Base-by-base conservation (phyloP, 140 eudicot genomes). In the Cichorium intybus region DNA sequence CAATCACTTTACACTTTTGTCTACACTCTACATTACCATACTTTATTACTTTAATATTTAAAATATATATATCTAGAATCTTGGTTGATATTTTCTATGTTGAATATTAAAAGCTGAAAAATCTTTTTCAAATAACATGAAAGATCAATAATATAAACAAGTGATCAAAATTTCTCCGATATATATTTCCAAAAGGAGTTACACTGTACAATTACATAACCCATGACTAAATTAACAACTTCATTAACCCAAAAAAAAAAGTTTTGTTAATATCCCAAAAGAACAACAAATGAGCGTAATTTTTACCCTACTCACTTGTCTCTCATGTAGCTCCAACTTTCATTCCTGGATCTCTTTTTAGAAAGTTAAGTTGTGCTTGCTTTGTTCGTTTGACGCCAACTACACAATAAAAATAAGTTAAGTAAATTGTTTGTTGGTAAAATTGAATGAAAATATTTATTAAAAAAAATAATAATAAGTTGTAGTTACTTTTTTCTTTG, bases 281-380 rank as follows among this genome's bases (percentile, higher is more conserved):
- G n/a, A 39, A 24, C 56, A 62, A 69, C 43, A 33, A 39, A 39
- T 55, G 39, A 61, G 14, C 45, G 51, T 22, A 53, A 18, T 11
- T 41, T 27, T 69, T 18, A 54, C 58, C n/a, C n/a, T 18, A 10
- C 37, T 15, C 23, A 70, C 24, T 29, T 39, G 28, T 37, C 23
- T 17, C 7, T 78, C 68, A 73, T 39, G 24, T 28, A 22, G 75
- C 75, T 49, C 61, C 70, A 21, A 75, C 85, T 62, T 79, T 65
- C 31, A 83, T 69, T 56, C 73, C 85, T 49, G 80, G 77, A 75
- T 29, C 64, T 7, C 70, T 54, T 64, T 68, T 82, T 17, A 66
- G 62, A 69, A 86, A 77, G 69, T 64, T 77, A 43, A 86, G 82
- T 55, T 63, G 80, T 45, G 89, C 87, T 80, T 86, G 89, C 66